Conservation (phyloP, 495 filamentous ascomycete species). For the Neurospora sp. region DNA sequence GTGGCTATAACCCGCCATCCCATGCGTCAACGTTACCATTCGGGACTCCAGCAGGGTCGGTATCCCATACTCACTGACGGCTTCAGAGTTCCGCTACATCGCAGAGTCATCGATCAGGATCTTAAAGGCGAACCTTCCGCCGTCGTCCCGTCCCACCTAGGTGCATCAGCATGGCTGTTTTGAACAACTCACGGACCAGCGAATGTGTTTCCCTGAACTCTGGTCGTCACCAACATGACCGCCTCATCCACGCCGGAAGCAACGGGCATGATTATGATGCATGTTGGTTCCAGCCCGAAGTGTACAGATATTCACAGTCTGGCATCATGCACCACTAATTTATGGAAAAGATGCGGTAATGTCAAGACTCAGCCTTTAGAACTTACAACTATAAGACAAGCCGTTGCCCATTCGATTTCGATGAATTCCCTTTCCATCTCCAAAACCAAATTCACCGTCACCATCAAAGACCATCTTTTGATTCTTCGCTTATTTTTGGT, state of each 20-base stretch:
- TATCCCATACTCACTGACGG: neutral
- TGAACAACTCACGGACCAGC: neutral
- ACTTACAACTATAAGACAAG: neutral
- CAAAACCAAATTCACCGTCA: neutral
- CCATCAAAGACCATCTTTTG: neutral
- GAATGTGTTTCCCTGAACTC: neutral
- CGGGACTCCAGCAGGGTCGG: neutral
- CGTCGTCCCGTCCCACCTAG: neutral
- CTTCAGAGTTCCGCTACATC: neutral
- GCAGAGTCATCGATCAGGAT: neutral
- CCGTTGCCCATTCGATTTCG: neutral
- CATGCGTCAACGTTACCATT: neutral
- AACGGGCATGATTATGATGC: neutral
- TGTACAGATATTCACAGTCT: neutral
- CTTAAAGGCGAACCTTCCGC: neutral
- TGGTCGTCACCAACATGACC: neutral
- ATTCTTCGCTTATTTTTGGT: neutral
- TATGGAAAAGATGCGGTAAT: neutral
- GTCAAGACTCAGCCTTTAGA: neutral
- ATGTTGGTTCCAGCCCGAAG: neutral
- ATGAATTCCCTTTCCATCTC: neutral
- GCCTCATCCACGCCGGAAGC: neutral
- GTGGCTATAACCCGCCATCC: neutral
- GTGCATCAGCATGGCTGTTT: neutral
- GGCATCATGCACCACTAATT: neutral